Percentiles rank a stretch among this genome's conserved stretches.
These are phyloP conservation scores for Phlebopus sp. DNA, from an alignment of 1,284 basidiomycete species.

Conservation along the genomic window DNA sequence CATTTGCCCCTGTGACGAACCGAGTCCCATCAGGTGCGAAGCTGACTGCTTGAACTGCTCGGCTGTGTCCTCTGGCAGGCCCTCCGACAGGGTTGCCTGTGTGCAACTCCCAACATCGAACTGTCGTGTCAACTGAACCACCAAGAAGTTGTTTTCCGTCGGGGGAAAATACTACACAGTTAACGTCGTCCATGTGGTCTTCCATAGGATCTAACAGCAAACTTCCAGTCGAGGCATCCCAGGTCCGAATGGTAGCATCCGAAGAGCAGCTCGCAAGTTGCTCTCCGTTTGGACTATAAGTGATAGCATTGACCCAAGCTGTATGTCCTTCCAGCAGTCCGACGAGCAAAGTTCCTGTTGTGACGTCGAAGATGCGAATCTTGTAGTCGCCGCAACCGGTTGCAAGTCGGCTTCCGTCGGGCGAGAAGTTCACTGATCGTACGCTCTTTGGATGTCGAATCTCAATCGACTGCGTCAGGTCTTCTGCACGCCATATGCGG, in stretches of 20 bases:
- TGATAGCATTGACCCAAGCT: background rate
- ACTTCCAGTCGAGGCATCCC: background rate
- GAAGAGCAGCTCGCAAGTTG: constrained; percentile 58
- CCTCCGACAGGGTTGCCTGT: background rate
- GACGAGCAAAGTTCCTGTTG: background rate
- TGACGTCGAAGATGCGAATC: background rate
- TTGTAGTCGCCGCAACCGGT: background rate
- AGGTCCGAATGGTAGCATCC: constrained; percentile 59
- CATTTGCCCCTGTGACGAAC: too few relatives aligned
- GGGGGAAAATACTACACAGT: too few relatives aligned
- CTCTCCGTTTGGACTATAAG: constrained; percentile 45
- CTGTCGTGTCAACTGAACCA: constrained; percentile 3
- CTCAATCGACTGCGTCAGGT: too few relatives aligned
- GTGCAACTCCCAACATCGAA: constrained; percentile 6
- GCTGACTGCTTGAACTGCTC: background rate
- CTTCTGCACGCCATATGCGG: too few relatives aligned
- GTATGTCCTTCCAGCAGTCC: background rate
- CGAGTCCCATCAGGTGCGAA: too few relatives aligned
- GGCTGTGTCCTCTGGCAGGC: background rate
- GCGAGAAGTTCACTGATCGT: too few relatives aligned
- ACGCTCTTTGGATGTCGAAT: too few relatives aligned
- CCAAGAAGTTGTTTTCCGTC: background rate
- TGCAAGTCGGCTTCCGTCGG: too few relatives aligned
- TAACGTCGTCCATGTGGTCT: constrained; percentile 1
- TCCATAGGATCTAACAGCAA: background rate